Base-by-base conservation (phyloP, 192 early-diverging fungal genomes). In the Jimgerdemannia lactiflua region DNA sequence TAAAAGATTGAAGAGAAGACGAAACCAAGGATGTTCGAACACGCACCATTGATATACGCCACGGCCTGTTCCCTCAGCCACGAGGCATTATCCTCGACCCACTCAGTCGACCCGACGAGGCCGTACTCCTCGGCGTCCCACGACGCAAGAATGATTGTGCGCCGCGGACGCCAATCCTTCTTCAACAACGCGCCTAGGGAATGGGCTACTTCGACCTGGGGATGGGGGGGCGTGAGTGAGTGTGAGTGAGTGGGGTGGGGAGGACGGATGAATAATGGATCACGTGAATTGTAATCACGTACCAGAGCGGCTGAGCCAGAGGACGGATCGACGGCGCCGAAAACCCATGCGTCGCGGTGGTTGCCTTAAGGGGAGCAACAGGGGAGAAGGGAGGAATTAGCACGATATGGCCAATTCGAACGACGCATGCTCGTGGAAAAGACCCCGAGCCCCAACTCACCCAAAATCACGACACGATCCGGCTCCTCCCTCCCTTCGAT, bases 41-140 rank as follows among this genome's bases (percentile, higher is more conserved):
- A 29, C 49, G 14, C 14, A 59, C 49, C 84, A 66, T 91, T 91
- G 66, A 91, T 66, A 70, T 91, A 91, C 8, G 84, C 85, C 18
- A 89, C 69, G 39, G 77, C 80, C 59, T 85, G 76, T 8, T 79
- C 79, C 66, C 83, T 78, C 6, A 91, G 80, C 84, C 82, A 85
- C 71, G 83, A 79, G 9, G 83, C 69, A 64, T 88, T 78, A 59
- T 89, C 85, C 70, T 91, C 90, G 0, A 91, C 89, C 85, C 85
- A 91, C 73, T 91, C 90, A 11, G 89, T 91, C 10, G 89, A 90
- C 3, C 90, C 90, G 4, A 89, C 77, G 7, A 85, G 70, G 8
- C 90, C 86, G 76, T 91, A 89, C 79, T 91, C 90, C 68, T 88
- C 88, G 11, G 87, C 90, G 76, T 91, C 90, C 90, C 90, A 91